phyloP scores from a whole-genome alignment of 345 rosid species.

The Populus alba region DNA sequence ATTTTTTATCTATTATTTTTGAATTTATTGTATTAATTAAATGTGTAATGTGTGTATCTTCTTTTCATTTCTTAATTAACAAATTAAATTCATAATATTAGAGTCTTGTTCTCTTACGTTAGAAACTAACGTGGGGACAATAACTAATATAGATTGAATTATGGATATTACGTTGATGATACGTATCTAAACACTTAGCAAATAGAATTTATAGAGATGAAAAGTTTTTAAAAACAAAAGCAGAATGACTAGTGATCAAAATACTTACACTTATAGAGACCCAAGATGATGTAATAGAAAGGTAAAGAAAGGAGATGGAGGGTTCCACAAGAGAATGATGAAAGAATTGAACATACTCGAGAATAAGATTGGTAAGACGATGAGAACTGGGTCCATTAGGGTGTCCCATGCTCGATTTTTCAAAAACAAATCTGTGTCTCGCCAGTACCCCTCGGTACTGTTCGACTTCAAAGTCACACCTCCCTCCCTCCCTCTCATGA shows the following conservation, averaged over 20 bases:
- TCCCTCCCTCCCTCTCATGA: not conserved
- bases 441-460: constrained; percentile 8
- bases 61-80: too few species aligned
- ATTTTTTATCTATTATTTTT: too few species aligned
- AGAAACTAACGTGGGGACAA: too few species aligned
- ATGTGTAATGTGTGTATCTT: too few species aligned
- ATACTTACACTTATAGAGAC: not conserved
- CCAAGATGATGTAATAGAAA: constrained; percentile 22
- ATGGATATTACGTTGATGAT: not conserved
- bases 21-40: too few species aligned
- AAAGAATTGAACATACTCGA: constrained; percentile 53
- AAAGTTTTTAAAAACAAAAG: not conserved
- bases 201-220: constrained; percentile 6
- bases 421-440: not conserved
- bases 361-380: constrained; percentile 12
- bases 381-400: not conserved
- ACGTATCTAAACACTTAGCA: not conserved
- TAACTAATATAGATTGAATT: too few species aligned
- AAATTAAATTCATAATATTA: too few species aligned
- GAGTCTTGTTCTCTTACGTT: too few species aligned
- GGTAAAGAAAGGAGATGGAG: constrained; percentile 13
- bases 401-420: constrained; percentile 19
- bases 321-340: constrained; percentile 66
- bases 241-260: not conserved
- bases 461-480: constrained; percentile 33